phyloP scores from a whole-genome alignment of 768 basidiomycete species.

The Mycena floridula region DNA sequence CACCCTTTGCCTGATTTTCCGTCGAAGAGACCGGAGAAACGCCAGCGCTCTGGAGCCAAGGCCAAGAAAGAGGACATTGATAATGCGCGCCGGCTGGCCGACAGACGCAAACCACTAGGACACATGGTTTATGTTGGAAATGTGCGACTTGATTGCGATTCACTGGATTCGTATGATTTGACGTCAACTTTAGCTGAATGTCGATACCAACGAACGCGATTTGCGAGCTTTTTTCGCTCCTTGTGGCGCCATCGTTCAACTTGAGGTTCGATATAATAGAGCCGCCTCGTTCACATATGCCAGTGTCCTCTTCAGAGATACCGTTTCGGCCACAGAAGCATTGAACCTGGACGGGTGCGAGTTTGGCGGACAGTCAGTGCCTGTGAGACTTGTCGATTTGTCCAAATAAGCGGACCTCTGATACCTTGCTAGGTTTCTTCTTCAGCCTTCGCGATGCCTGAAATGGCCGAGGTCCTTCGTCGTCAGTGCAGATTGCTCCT shows the following conservation, averaged over 20 bases:
- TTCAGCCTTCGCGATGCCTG: background rate
- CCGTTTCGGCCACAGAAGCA: background rate
- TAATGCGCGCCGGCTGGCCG: conserved; percentile 3
- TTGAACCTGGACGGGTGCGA: background rate
- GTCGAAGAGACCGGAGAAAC: no score
- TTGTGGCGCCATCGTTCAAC: conserved; percentile 28
- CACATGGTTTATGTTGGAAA: conserved; percentile 55
- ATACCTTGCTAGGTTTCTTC: background rate
- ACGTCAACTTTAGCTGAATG: background rate
- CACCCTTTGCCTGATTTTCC: no score
- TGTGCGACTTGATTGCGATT: conserved; percentile 40
- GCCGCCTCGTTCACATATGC: conserved; percentile 7
- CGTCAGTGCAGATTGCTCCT: background rate
- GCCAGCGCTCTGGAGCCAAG: background rate
- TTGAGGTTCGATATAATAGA: conserved; percentile 37
- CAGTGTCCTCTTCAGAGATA: background rate
- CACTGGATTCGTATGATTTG: conserved; percentile 2
- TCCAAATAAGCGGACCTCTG: background rate
- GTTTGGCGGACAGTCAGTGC: background rate
- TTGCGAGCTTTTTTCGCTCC: conserved; percentile 17
- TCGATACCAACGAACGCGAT: background rate
- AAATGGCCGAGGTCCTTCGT: background rate
- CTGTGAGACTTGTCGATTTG: background rate
- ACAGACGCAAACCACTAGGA: conserved; percentile 1
- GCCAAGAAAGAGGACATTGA: conserved; percentile 3